Conservation (phyloP, 306 rosid genomes). For the Ceratonia siliqua region DNA sequence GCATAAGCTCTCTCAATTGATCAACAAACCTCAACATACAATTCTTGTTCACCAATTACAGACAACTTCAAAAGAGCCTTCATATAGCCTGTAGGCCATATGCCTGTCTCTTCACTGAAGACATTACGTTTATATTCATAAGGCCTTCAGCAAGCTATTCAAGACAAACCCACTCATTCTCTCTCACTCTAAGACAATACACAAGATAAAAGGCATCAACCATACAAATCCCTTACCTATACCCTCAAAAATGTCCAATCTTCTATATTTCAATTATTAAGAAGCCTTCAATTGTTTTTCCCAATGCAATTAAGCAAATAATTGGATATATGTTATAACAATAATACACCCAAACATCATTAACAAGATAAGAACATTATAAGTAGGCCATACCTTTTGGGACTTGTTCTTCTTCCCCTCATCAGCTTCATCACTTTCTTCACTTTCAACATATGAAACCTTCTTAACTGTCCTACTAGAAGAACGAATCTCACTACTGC, state of each 20-base stretch:
- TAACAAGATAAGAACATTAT: slow-evolving; percentile 1
- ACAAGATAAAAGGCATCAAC: slow-evolving; percentile 22
- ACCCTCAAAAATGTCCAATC: slow-evolving; percentile 24
- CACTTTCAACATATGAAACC: slow-evolving; percentile 98
- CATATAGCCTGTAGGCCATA: slow-evolving; percentile 15
- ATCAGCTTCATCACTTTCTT: slow-evolving; percentile 88
- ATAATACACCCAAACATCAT: not conserved
- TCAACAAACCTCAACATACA: slow-evolving; percentile 14
- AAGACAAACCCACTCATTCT: slow-evolving; percentile 4
- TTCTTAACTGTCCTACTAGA: slow-evolving; percentile 87
- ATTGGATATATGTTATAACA: no score
- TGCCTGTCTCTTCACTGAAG: slow-evolving; percentile 2
- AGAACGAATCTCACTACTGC: slow-evolving; percentile 77
- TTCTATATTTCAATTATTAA: not conserved
- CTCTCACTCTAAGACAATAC: slow-evolving; percentile 18
- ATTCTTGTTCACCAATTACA: not conserved
- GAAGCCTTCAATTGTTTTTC: not conserved
- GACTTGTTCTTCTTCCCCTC: slow-evolving; percentile 90
- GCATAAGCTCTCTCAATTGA: not conserved
- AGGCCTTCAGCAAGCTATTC: slow-evolving; percentile 13
- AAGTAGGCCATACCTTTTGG: slow-evolving; percentile 65
- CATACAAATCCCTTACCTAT: not conserved
- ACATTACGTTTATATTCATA: not conserved
- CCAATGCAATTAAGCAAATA: slow-evolving; percentile 8
- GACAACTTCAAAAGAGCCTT: not conserved